Evolutionary conservation across 2,329 filamentous ascomycete species (phyloP).

Genomic region (Paramyrothecium sp.): DNA sequence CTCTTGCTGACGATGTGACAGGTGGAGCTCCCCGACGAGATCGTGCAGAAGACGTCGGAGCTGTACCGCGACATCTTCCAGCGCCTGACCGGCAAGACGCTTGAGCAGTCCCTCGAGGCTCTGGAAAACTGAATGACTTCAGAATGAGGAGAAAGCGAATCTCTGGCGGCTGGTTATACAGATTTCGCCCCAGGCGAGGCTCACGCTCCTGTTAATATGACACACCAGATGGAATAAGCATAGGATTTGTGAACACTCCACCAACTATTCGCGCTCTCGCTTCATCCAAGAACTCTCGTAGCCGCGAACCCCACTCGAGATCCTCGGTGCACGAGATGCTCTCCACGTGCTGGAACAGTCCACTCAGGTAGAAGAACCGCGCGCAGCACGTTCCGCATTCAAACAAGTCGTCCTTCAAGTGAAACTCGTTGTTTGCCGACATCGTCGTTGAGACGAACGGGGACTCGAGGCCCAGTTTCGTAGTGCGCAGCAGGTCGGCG

Average conservation of each 20-base stretch:
- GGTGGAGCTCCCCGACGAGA: conserved; percentile 71
- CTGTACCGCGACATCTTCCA: conserved; percentile 78
- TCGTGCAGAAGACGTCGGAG: conserved; percentile 64
- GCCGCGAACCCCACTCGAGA: not conserved
- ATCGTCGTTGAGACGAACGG: not conserved
- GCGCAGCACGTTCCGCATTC: not conserved
- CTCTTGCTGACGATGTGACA: not conserved
- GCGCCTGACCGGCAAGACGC: conserved; percentile 57
- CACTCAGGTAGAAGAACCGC: not conserved
- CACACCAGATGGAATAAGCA: too few species aligned
- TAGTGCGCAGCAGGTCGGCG: not conserved
- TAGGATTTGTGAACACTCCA: too few species aligned
- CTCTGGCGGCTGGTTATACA: too few species aligned
- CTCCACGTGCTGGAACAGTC: not conserved
- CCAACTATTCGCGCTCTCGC: too few species aligned
- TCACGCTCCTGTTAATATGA: too few species aligned
- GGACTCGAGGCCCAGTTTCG: too few species aligned
- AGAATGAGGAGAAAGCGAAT: not conserved
- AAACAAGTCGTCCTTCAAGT: not conserved
- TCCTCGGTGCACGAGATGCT: not conserved
- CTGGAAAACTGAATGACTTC: not conserved
- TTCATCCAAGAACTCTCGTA: too few species aligned
- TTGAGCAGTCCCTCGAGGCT: conserved; percentile 23
- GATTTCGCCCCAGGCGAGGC: too few species aligned
- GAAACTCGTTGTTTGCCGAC: not conserved